Base-by-base conservation (phyloP, 2,329 filamentous ascomycete species). In the Aschersonia sp. region DNA sequence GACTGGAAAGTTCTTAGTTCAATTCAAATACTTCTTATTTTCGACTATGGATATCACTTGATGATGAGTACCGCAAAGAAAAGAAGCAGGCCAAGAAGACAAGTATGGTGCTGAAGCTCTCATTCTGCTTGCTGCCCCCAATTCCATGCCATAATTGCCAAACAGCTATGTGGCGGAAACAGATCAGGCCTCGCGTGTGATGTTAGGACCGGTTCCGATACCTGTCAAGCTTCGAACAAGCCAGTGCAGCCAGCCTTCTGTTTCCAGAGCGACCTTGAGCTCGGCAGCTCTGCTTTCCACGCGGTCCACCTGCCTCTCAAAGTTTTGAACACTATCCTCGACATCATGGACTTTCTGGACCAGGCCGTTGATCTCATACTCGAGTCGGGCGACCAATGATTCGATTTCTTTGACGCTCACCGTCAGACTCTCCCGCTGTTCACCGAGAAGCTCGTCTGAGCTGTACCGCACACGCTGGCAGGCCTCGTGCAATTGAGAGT, bases 301-400 rank as follows among this genome's bases (percentile, higher is more conserved):
- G 47, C 86, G 82, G 44, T 75, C 69, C 1, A 92, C 85, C 61
- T 89, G 84, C 45, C 77, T 73, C 63, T 89, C 85, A 62, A 94
- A 94, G 51, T 89, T 84, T 9, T 67, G 69, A 0, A 94, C 79
- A 1, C 85, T 85, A 51, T 88, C 84, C 59, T 95, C 89, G 6
- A 95, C 85, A 59, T 97, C 91, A 56, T 85, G 76, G 7, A 95
- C 83, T 57, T 88, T 88, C 45, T 82, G 80, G 45, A 80, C 73
- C n/a, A 97, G 69, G 12, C 81, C 80, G 51, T 84, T 78, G 51
- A 96, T 82, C 68, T 96, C 91, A 63, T 97, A 97, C 58, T 97
- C 89, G 48, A 97, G 72, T 64, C 89, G 89, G 28, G 88, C 87
- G 3, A 84, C 80, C 40, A 94, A 70, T 29, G 84, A 77, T 61